Evolutionary conservation across 164 flowering plant species (phyloP).

Genomic region (Liriodendron chinense): DNA sequence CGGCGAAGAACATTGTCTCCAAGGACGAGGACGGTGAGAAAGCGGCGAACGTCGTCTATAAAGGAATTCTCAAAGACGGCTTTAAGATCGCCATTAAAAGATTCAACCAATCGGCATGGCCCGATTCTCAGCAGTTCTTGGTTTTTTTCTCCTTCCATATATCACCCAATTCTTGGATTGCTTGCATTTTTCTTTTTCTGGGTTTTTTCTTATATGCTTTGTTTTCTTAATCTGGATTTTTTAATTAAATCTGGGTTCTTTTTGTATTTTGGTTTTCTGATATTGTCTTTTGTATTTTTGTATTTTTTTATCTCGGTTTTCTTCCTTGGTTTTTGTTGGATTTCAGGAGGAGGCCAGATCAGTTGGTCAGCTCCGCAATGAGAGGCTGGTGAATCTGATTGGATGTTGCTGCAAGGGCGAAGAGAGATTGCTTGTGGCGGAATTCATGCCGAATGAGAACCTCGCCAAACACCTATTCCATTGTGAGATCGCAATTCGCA

Average conservation of each 20-base stretch:
- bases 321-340: neutral
- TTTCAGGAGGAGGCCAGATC: constrained; percentile 22
- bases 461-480: constrained; percentile 24
- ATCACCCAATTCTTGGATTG: neutral
- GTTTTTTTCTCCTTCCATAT: constrained; percentile 23
- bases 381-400: constrained; percentile 17
- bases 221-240: neutral
- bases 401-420: constrained; percentile 23
- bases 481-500: constrained; percentile 1
- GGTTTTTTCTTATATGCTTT: neutral
- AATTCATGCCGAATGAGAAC: constrained; percentile 21
- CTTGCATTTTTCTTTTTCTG: neutral
- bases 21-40: constrained; percentile 96
- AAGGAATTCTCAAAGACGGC: constrained; percentile 55
- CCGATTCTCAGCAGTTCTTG: constrained; percentile 82
- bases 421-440: constrained; percentile 19
- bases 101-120: constrained; percentile 83
- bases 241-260: neutral
- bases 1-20: constrained; percentile 74
- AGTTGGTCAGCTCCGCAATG: constrained; percentile 19
- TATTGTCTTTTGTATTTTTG: neutral
- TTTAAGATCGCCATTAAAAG: constrained; percentile 81
- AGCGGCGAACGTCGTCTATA: constrained; percentile 90
- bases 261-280: neutral
- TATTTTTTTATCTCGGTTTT: neutral